Percentiles rank a stretch among this genome's conserved stretches.
These are phyloP conservation scores for Gnaphalium uliginosum DNA, from an alignment of 129 eudicot species.

Conservation along the genomic window DNA sequence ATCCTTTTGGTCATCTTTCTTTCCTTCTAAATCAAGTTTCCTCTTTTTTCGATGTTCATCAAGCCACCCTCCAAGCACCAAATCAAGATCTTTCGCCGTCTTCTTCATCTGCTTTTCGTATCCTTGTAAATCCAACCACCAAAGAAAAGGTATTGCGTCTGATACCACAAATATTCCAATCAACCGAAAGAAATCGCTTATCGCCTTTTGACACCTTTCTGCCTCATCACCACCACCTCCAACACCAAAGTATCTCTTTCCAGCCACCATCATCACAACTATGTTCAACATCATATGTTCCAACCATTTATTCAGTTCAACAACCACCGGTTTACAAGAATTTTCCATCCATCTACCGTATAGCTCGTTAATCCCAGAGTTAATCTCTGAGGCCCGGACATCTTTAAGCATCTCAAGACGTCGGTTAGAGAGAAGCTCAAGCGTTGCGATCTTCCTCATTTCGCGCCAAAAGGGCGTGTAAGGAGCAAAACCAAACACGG, in stretches of 20 bases:
- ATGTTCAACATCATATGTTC: conserved; percentile 28
- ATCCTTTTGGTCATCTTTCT: conserved; percentile 25
- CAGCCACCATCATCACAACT: conserved; percentile 28
- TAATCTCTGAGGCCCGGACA: conserved; percentile 24
- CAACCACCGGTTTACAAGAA: conserved; percentile 8
- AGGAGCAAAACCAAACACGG: conserved; percentile 37
- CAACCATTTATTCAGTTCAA: conserved; percentile 17
- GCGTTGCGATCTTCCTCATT: conserved; percentile 34
- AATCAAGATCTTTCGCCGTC: conserved; percentile 27
- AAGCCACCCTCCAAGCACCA: conserved; percentile 31
- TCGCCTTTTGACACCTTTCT: conserved; percentile 21
- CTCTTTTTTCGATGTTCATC: conserved; percentile 35
- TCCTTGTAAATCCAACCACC: conserved; percentile 42
- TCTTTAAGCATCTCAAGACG: conserved; percentile 30
- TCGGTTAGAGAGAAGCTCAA: conserved; percentile 35
- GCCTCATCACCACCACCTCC: conserved; percentile 32
- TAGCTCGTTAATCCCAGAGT: conserved; percentile 14
- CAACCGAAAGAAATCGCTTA: conserved; percentile 30
- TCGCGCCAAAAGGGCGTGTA: conserved; percentile 42
- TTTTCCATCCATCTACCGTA: conserved; percentile 24
- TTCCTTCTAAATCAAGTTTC: not conserved
- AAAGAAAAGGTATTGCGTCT: conserved; percentile 34
- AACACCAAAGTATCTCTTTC: conserved; percentile 28
- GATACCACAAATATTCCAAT: conserved; percentile 33
- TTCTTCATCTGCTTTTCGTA: conserved; percentile 38